A percentile compares a stretch with the other conserved stretches of the same genome.
Evolutionary conservation across 192 early-diverging fungal species (phyloP).

Genomic region (Coemansia sp.): DNA sequence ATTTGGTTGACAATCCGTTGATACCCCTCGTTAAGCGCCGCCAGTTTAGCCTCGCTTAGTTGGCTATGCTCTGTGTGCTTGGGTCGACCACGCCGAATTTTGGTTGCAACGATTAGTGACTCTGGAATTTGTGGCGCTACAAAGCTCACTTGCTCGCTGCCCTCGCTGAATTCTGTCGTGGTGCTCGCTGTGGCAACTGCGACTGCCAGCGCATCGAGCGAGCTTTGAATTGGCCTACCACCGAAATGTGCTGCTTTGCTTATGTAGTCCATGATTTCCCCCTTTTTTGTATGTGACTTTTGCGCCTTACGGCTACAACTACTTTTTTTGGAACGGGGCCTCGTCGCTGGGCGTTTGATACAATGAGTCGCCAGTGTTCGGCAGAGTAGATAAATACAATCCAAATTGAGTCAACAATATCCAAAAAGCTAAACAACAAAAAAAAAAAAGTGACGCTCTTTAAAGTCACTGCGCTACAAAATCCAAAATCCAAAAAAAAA

Average conservation of each 20-base stretch:
- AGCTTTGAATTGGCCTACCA: conserved; percentile 2
- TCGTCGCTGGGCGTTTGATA: neutral
- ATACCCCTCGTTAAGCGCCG: conserved; percentile 31
- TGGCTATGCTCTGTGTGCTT: conserved; percentile 29
- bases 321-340: too few relatives aligned
- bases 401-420: neutral
- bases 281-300: neutral
- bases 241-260: neutral
- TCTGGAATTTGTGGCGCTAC: conserved; percentile 49
- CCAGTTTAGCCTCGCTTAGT: conserved; percentile 19
- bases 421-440: neutral
- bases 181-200: conserved; percentile 28
- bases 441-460: neutral
- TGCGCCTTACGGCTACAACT: too few relatives aligned
- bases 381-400: neutral
- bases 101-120: conserved; percentile 44
- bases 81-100: conserved; percentile 53
- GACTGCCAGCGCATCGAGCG: conserved; percentile 36
- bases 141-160: conserved; percentile 15
- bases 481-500: conserved; percentile 17
- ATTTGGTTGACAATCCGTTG: conserved; percentile 47
- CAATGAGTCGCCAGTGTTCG: neutral
- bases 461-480: neutral
- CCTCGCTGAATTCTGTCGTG: conserved; percentile 7
- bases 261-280: conserved; percentile 1